Evolutionary conservation across 345 rosid genomes (phyloP).

Genomic region (Dimocarpus longan): DNA sequence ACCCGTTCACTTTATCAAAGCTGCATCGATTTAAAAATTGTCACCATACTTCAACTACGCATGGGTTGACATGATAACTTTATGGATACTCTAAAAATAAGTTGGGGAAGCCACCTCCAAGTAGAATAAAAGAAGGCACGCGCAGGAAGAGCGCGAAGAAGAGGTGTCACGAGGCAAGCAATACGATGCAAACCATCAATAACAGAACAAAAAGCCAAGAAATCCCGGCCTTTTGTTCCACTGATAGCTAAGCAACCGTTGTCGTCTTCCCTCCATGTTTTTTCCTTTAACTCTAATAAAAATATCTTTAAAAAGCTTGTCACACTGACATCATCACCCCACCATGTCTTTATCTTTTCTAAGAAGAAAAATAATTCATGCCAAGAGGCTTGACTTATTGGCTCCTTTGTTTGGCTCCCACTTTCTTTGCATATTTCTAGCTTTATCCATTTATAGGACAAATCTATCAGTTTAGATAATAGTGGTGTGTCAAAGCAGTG

Average conservation of each 20-base stretch:
- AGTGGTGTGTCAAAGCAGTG: not conserved
- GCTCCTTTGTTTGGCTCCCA: not conserved
- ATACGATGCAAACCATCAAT: too few species aligned
- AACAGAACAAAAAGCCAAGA: not conserved
- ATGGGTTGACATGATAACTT: too few species aligned
- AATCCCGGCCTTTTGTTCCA: not conserved
- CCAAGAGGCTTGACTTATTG: not conserved
- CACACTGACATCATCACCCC: not conserved
- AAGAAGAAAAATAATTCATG: not conserved
- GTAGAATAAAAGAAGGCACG: not conserved
- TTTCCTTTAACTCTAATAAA: too few species aligned
- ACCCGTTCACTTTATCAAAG: too few species aligned
- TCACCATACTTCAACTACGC: too few species aligned
- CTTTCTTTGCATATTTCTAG: not conserved
- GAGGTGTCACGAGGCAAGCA: not conserved
- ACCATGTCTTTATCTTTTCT: not conserved
- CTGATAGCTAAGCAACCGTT: not conserved
- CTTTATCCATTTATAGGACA: too few species aligned
- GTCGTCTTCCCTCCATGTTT: not conserved
- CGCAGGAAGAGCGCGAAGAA: not conserved
- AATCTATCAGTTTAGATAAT: too few species aligned
- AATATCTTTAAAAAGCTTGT: not conserved
- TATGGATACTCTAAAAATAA: too few species aligned
- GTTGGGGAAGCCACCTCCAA: too few species aligned
- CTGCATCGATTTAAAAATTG: too few species aligned